Base-by-base conservation (phyloP, 768 basidiomycete genomes). In the Kwoniella europaea region DNA sequence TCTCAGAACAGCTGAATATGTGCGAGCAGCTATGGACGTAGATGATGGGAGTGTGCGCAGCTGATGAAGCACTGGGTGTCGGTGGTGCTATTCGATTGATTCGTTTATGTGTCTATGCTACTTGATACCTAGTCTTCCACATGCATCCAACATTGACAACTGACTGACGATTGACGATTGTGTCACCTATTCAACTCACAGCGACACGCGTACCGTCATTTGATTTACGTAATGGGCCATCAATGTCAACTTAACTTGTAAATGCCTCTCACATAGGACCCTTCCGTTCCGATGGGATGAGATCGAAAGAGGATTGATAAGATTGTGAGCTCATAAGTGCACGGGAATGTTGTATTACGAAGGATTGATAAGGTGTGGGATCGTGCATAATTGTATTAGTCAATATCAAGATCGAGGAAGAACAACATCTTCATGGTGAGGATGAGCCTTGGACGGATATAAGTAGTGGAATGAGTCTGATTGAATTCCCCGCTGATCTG, bases 121-220 rank as follows among this genome's bases (percentile, higher is more conserved):
- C 46, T 50, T 50, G 46, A 50, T 50, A 4, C 46, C 46, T 50
- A 4, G 18, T 18, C 46, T 35, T 35, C 46, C 1, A 16, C 46
- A 50, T 50, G 35, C 35, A 35, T 35, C 6, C 46, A 18, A 50
- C 46, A 50, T 50, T 50, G 46, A 50, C 46, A 15, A 50, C 12
- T 18, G 13, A 50, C 46, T 50, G 54, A 58, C 57, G 24, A 58
- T n/a, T 58, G 57, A 58, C 57, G 57, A 58, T 58, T 58, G 57
- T 58, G 57, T 58, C 57, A 58, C 22, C 27, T 18, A 50, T 10
- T 13, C 20, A 20, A 41, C 27, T 58, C 57, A 15, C 57, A 27
- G 27, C 57, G 57, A 58, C 57, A 58, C 57, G 57, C 57, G 20
- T 58, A 27, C 57, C 46, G 46, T 50, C 46, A 15, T 13, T 3